phyloP scores from a whole-genome alignment of 2,329 filamentous ascomycete genomes.

The Diplodia intermedia region DNA sequence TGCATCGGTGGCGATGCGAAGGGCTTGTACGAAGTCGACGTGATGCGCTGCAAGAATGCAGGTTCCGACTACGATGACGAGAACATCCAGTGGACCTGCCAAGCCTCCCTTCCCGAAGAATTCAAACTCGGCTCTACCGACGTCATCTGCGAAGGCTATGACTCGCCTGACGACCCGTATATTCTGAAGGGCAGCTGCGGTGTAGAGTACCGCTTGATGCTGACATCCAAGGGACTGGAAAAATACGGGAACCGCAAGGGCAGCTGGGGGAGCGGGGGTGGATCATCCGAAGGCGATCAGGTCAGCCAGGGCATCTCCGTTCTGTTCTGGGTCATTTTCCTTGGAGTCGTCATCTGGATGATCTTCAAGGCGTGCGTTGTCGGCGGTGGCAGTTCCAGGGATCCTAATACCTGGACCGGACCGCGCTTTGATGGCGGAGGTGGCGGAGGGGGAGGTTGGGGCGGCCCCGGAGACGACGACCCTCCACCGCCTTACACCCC shows the following conservation, averaged over 20 bases:
- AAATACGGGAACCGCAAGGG: conserved; percentile 67
- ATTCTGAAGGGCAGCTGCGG: conserved; percentile 92
- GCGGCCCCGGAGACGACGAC: conserved; percentile 55
- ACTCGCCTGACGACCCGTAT: conserved; percentile 76
- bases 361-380: conserved; percentile 61
- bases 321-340: conserved; percentile 69
- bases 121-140: conserved; percentile 84
- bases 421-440: conserved; percentile 38
- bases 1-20: conserved; percentile 70
- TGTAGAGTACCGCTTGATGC: conserved; percentile 81
- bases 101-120: conserved; percentile 66
- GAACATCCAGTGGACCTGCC: conserved; percentile 91
- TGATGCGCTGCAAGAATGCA: conserved; percentile 89
- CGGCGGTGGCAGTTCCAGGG: conserved; percentile 24
- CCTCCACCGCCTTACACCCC: conserved; percentile 59
- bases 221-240: conserved; percentile 78
- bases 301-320: conserved; percentile 43
- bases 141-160: conserved; percentile 91
- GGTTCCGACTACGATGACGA: conserved; percentile 78
- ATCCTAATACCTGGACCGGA: conserved; percentile 34
- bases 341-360: conserved; percentile 67
- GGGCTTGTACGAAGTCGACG: conserved; percentile 74
- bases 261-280: conserved; percentile 45
- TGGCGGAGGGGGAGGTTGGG: conserved; percentile 51
- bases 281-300: conserved; percentile 49